Conservation (phyloP, 1,139 yeast species). For the Sugiyamaella neomexicana region DNA sequence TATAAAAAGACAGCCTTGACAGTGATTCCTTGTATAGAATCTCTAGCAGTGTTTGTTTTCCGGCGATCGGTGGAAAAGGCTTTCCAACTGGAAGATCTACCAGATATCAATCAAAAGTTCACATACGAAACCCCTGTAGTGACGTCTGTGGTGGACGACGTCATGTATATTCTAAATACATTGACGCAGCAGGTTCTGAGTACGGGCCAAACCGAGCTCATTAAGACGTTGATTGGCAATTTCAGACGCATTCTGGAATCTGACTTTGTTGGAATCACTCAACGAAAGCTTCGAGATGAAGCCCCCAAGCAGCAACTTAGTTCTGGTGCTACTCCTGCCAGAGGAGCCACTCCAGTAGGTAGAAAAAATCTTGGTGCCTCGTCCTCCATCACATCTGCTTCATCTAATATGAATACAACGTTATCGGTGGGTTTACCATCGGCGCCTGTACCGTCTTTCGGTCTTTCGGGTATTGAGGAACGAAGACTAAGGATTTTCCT, state of each 20-base stretch:
- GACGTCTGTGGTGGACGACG: conserved; percentile 85
- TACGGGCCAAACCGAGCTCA: conserved; percentile 53
- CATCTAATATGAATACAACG: background rate
- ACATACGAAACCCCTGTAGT: conserved; percentile 60
- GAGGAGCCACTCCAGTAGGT: conserved; percentile 25
- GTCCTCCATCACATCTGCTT: background rate
- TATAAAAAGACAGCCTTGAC: conserved; percentile 56
- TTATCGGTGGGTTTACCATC: conserved; percentile 27
- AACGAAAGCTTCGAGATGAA: conserved; percentile 56
- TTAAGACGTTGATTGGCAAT: conserved; percentile 52
- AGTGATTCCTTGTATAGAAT: conserved; percentile 62
- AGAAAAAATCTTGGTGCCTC: background rate
- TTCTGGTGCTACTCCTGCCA: conserved; percentile 22
- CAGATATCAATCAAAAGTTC: conserved; percentile 43
- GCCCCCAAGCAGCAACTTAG: conserved; percentile 34
- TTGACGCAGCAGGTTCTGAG: conserved; percentile 59
- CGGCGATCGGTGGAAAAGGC: conserved; percentile 82
- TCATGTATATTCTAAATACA: conserved; percentile 70
- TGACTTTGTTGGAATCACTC: conserved; percentile 49
- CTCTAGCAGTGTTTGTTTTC: conserved; percentile 63
- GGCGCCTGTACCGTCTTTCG: conserved; percentile 18
- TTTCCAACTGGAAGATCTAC: conserved; percentile 73
- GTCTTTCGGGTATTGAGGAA: conserved; percentile 39
- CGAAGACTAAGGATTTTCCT: conserved; percentile 49
- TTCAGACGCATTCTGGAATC: conserved; percentile 49